Percentiles rank a stretch among this genome's conserved stretches.
phyloP scores from a whole-genome alignment of 345 rosid genomes.

The Bretschneidera sinensis region DNA sequence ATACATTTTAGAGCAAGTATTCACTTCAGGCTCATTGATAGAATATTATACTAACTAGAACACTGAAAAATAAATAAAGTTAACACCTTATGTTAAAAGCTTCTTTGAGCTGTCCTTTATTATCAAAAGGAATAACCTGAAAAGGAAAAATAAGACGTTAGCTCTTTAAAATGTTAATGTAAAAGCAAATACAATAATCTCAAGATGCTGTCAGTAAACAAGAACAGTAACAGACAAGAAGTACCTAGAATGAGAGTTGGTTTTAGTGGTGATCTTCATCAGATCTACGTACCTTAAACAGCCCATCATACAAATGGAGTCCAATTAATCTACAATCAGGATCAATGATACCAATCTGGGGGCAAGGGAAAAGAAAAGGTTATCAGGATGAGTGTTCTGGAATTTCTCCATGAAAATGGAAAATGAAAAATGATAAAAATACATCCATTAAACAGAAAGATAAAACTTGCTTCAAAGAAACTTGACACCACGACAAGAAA shows the following conservation, averaged over 20 bases:
- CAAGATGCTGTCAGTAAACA: not conserved
- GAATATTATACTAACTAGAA: too few relatives aligned
- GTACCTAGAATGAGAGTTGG: not conserved
- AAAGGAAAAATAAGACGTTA: slow-evolving; percentile 9
- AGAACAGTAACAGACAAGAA: not conserved
- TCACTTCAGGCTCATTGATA: too few relatives aligned
- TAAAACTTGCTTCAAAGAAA: not conserved
- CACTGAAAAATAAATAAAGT: too few relatives aligned
- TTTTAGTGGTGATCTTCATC: not conserved
- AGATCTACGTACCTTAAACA: slow-evolving; percentile 65
- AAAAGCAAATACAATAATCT: too few relatives aligned
- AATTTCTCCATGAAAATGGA: not conserved
- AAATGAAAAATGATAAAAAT: not conserved
- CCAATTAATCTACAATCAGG: slow-evolving; percentile 95
- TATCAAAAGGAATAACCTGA: slow-evolving; percentile 94
- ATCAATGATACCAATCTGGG: slow-evolving; percentile 89
- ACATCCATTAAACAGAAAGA: slow-evolving; percentile 2
- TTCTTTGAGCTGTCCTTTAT: slow-evolving; percentile 90
- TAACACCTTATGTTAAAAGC: slow-evolving; percentile 83
- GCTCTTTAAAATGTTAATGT: not conserved
- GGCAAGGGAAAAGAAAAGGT: slow-evolving; percentile 5
- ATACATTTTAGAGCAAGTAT: too few relatives aligned
- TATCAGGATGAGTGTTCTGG: not conserved
- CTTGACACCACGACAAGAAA: not conserved
- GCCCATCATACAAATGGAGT: slow-evolving; percentile 90